A percentile compares a stretch with the other conserved stretches of the same genome.
Conservation (phyloP, 2,329 filamentous ascomycete genomes). For the Ophiostoma perfectum region DNA sequence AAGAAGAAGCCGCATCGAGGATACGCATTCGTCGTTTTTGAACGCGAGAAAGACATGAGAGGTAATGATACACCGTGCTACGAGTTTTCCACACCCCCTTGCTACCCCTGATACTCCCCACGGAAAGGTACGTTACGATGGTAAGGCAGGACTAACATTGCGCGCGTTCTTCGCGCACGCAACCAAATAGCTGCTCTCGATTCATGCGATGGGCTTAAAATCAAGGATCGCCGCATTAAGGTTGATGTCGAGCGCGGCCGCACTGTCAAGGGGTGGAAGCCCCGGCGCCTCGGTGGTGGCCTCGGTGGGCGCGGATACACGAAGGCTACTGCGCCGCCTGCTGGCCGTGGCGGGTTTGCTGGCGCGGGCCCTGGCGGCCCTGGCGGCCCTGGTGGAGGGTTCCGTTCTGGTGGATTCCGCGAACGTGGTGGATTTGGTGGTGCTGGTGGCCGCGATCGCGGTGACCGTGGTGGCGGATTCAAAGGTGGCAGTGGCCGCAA, state of each 20-base stretch:
- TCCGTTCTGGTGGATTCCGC: slow-evolving; percentile 53
- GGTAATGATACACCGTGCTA: slow-evolving; percentile 54
- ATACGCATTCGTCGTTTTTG: slow-evolving; percentile 95
- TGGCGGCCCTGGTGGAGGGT: slow-evolving; percentile 34
- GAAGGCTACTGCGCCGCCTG: slow-evolving; percentile 68
- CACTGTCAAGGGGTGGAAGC: slow-evolving; percentile 90
- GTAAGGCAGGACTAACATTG: slow-evolving; percentile 66
- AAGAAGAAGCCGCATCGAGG: slow-evolving; percentile 78
- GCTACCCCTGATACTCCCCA: slow-evolving; percentile 30
- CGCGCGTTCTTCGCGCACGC: slow-evolving; percentile 45
- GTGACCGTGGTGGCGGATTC: slow-evolving; percentile 31
- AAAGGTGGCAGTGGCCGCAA: slow-evolving; percentile 40
- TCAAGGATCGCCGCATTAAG: slow-evolving; percentile 86
- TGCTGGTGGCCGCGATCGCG: slow-evolving; percentile 41
- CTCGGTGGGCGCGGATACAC: slow-evolving; percentile 91
- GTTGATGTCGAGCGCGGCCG: slow-evolving; percentile 95
- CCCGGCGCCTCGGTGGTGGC: slow-evolving; percentile 83
- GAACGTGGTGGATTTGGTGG: slow-evolving; percentile 35
- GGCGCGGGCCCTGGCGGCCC: slow-evolving; percentile 37
- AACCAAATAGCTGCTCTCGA: slow-evolving; percentile 76
- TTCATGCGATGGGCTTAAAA: slow-evolving; percentile 75
- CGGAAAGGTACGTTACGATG: slow-evolving; percentile 37
- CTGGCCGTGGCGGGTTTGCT: slow-evolving; percentile 45
- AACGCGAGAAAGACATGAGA: slow-evolving; percentile 98
- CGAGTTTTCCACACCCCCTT: slow-evolving; percentile 30